These are phyloP conservation scores for Daldinia loculata DNA, from an alignment of 495 filamentous ascomycete genomes.

Conservation along the genomic window DNA sequence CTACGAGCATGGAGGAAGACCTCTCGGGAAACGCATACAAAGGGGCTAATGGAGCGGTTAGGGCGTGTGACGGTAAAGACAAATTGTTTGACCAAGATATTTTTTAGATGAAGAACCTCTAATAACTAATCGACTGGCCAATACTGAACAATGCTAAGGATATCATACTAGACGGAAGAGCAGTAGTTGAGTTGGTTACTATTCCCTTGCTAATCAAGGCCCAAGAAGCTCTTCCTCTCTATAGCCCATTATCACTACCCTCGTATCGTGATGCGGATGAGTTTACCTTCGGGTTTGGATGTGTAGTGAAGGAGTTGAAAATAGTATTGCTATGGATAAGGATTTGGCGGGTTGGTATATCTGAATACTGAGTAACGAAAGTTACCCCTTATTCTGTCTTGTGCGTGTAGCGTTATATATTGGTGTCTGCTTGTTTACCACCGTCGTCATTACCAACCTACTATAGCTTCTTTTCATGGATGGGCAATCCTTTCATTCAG, in stretches of 20 bases:
- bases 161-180: too few species aligned
- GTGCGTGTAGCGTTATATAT: neutral
- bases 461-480: neutral
- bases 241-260: too few species aligned
- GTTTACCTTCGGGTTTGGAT: too few species aligned
- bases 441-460: neutral
- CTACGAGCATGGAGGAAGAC: conserved; percentile 40
- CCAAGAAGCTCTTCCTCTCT: too few species aligned
- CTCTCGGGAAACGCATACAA: conserved; percentile 35
- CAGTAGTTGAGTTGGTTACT: too few species aligned
- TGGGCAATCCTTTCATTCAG: neutral
- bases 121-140: neutral
- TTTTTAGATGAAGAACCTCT: too few species aligned
- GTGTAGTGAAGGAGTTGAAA: too few species aligned
- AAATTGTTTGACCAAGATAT: neutral
- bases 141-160: neutral
- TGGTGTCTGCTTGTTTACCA: neutral
- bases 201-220: too few species aligned
- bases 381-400: neutral
- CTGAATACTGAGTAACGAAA: neutral
- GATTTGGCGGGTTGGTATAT: too few species aligned
- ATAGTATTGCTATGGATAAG: too few species aligned
- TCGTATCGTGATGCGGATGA: too few species aligned
- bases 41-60: neutral
- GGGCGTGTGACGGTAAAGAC: neutral